A percentile compares a stretch with the other conserved stretches of the same genome.
Evolutionary conservation across 2,329 filamentous ascomycete genomes (phyloP).

Genomic region (Microdochium trichocladiopsis): DNA sequence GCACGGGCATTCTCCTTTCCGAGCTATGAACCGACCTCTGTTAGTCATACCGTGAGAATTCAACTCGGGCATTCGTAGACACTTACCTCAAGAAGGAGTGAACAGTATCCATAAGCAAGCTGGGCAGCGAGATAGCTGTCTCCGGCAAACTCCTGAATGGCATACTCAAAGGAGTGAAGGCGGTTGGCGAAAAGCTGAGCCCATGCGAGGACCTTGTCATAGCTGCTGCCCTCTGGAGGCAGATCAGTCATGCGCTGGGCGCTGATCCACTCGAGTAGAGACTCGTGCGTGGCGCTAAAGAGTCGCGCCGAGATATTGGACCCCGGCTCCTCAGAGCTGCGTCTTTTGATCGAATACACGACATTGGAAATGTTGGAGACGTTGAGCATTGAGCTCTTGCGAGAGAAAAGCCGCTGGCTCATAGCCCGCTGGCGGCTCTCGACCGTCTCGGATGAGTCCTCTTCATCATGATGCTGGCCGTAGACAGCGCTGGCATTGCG

Average conservation of each 20-base stretch:
- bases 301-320: constrained; percentile 16
- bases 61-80: neutral
- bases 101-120: constrained; percentile 13
- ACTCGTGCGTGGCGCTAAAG: constrained; percentile 15
- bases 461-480: neutral
- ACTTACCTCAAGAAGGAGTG: constrained; percentile 11
- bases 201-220: constrained; percentile 31
- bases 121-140: constrained; percentile 21
- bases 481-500: neutral
- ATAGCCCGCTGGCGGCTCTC: neutral
- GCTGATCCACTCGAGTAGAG: constrained; percentile 27
- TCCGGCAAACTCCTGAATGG: constrained; percentile 25
- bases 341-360: constrained; percentile 18
- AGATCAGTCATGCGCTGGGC: constrained; percentile 27
- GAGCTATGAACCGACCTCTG: constrained; percentile 3
- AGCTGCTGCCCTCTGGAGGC: constrained; percentile 29
- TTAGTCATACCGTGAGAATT: neutral
- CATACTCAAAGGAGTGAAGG: constrained; percentile 25
- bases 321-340: constrained; percentile 20
- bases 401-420: neutral
- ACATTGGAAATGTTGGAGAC: constrained; percentile 19
- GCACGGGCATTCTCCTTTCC: constrained; percentile 13
- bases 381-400: constrained; percentile 4
- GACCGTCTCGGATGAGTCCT: neutral
- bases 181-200: constrained; percentile 28